Evolutionary conservation across 2,329 filamentous ascomycete genomes (phyloP), one percentile per base, ranked within the genome.

Genomic region (Aspergillus carbonarius): DNA sequence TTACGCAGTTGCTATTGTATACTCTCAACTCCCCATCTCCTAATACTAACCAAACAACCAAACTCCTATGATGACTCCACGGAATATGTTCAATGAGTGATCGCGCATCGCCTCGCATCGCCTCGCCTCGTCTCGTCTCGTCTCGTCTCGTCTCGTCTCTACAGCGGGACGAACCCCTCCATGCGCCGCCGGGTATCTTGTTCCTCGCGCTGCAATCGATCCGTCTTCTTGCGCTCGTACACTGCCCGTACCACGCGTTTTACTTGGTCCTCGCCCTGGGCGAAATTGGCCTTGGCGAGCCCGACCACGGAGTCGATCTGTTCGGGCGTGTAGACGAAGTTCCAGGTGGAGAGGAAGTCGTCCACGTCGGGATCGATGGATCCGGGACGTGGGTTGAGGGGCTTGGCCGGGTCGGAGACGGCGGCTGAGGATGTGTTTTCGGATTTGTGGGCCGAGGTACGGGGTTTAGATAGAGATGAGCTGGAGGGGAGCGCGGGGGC

Each of bases 261-360:
- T 18, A 95, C 91, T 74, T 90, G 87, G 57, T 91, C 89, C 51
- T 85, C 85, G 0, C 93, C 92, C 72, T 96, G 91, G 5, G 85
- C 82, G 66, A 92, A 99, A 74, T 99, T 99, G 10, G 91, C 91
- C 56, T 86, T 83, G 1, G 95, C 93, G 27, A 99, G 82, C 5
- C 84, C 82, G 2, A 96, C 89, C 0, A 96, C 92, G 25, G 85
- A 85, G 66, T 98, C 93, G 54, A 99, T 87, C 74, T 99, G 89
- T 58, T 95, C 88, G 0, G 92, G 88, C 1, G 90, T 96, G 74
- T 98, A 99, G 30, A 97, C 88, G 72, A 98, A 98, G 72, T 99
- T 99, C 95, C 95, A 99, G 0, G 95, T 99, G 66, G 87, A 91
- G 80, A 98, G 86, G 75, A 92, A 98, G 60, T 96, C 92, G 54